Conservation (phyloP, 208 protist species). For the Vickermania ingenoplastis region DNA sequence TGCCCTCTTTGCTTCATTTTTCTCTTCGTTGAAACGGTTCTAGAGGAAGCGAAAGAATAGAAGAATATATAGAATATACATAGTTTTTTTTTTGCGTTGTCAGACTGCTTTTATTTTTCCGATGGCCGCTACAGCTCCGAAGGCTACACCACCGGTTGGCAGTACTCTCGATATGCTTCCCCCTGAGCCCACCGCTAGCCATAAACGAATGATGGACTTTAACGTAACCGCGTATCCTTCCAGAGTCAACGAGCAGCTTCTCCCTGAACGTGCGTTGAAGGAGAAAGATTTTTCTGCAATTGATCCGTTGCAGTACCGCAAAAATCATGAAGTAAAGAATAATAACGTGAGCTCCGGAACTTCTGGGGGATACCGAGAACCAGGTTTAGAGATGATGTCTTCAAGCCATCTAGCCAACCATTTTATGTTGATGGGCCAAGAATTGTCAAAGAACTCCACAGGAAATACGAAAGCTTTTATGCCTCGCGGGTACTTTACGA, state of each 20-base stretch:
- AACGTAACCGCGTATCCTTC: slow-evolving; percentile 66
- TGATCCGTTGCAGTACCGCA: slow-evolving; percentile 30
- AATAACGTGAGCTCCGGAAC: slow-evolving; percentile 18
- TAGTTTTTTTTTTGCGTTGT: no score
- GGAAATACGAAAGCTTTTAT: neutral
- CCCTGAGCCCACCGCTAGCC: slow-evolving; percentile 14
- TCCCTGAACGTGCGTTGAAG: slow-evolving; percentile 20
- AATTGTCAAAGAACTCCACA: neutral
- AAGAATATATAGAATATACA: no score
- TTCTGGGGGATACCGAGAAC: neutral
- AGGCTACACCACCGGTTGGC: no score
- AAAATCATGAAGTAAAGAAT: slow-evolving; percentile 30
- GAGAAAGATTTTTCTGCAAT: slow-evolving; percentile 33
- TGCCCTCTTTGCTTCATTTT: no score
- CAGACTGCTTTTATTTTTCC: no score
- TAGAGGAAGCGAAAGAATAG: no score
- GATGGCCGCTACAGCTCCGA: no score
- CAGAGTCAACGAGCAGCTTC: slow-evolving; percentile 39
- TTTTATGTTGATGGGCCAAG: slow-evolving; percentile 1
- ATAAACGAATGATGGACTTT: slow-evolving; percentile 49
- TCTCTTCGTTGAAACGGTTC: no score
- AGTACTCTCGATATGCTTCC: neutral
- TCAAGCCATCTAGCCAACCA: neutral
- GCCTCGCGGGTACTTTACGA: slow-evolving; percentile 6
- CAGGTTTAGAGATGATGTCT: neutral